Evolutionary conservation across 441 rosid species (phyloP).

Genomic region (Aleurites moluccanus): DNA sequence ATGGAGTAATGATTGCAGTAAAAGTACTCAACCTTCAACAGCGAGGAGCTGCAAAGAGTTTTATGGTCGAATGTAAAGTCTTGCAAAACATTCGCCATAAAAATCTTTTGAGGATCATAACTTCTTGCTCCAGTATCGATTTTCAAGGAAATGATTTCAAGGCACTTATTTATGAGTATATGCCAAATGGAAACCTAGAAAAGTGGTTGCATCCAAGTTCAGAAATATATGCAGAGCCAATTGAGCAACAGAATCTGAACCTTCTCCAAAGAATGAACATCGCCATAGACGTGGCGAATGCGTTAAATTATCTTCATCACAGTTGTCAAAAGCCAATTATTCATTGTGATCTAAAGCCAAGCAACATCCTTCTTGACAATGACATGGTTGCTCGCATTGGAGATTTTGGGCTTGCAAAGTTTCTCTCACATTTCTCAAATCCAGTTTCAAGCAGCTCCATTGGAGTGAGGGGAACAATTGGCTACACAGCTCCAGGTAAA

Average conservation of each 20-base stretch:
- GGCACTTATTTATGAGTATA: slow-evolving; percentile 18
- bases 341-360: slow-evolving; percentile 13
- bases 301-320: slow-evolving; percentile 1
- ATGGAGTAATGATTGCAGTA: background rate
- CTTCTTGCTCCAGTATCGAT: slow-evolving; percentile 9
- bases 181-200: slow-evolving; percentile 27
- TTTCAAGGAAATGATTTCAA: slow-evolving; percentile 18
- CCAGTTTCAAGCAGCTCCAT: background rate
- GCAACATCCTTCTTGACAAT: too few relatives aligned
- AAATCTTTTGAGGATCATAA: slow-evolving; percentile 13
- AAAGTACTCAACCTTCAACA: slow-evolving; percentile 9
- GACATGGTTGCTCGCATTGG: slow-evolving; percentile 17
- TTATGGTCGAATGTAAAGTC: slow-evolving; percentile 4
- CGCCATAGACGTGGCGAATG: slow-evolving; percentile 10
- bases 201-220: slow-evolving; percentile 17
- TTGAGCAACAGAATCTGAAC: slow-evolving; percentile 16
- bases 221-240: background rate
- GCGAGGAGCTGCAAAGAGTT: slow-evolving; percentile 8
- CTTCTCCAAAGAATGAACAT: slow-evolving; percentile 16
- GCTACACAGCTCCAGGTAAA: slow-evolving; percentile 13
- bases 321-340: background rate
- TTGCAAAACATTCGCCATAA: background rate
- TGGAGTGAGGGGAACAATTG: slow-evolving; percentile 14
- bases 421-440: background rate
- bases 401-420: slow-evolving; percentile 15